Conservation (phyloP, 352 stramenopile genomes). For the Phytophthora constricta region DNA sequence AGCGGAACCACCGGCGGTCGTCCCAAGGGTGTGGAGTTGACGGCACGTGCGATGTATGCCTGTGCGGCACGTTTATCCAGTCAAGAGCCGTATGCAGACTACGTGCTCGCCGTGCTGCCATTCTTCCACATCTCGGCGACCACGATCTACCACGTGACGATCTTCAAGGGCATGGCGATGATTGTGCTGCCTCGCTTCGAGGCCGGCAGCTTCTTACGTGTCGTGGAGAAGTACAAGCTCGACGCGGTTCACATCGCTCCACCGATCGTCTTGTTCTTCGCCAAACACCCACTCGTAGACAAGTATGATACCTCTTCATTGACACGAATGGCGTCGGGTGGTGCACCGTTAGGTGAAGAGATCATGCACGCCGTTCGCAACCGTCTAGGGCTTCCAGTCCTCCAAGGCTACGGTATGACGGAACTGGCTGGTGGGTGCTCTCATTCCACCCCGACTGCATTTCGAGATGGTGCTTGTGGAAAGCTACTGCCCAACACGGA, state of each 20-base stretch:
- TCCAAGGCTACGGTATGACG: conserved; percentile 72
- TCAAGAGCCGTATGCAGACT: conserved; percentile 39
- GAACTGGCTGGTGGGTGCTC: conserved; percentile 45
- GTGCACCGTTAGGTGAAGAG: conserved; percentile 80
- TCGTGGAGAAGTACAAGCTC: conserved; percentile 69
- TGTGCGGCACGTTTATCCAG: conserved; percentile 56
- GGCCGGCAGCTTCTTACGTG: conserved; percentile 83
- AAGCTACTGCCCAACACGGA: conserved; percentile 64
- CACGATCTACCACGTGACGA: conserved; percentile 80
- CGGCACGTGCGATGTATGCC: conserved; percentile 81
- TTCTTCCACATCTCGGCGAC: conserved; percentile 96
- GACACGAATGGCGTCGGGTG: conserved; percentile 71
- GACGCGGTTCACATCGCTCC: conserved; percentile 64
- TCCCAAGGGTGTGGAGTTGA: conserved; percentile 90
- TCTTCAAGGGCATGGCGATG: conserved; percentile 77
- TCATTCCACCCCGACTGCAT: conserved; percentile 27
- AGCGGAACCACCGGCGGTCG: conserved; percentile 89
- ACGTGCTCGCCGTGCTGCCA: conserved; percentile 75
- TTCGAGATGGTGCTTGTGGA: conserved; percentile 39
- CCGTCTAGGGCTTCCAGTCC: conserved; percentile 58
- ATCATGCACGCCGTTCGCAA: conserved; percentile 59
- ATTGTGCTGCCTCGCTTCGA: conserved; percentile 93
- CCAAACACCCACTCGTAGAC: conserved; percentile 87
- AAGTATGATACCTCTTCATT: conserved; percentile 86
- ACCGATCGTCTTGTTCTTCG: conserved; percentile 76